Evolutionary conservation across 2,329 filamentous ascomycete species (phyloP).

Genomic region (Curvularia sp.): DNA sequence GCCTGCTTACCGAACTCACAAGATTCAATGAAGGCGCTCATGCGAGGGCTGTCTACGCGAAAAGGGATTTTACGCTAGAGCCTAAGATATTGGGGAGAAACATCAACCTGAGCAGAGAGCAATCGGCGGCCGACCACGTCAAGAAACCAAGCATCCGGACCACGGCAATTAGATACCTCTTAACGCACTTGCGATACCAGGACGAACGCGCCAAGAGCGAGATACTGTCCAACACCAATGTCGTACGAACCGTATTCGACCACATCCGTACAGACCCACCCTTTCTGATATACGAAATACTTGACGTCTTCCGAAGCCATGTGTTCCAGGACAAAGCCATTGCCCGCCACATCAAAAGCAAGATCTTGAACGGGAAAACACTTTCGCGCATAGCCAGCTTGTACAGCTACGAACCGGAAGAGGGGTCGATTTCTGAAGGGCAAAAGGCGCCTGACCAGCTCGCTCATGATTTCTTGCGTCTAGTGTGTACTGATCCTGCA

Average conservation of each 20-base stretch:
- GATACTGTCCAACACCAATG: slow-evolving; percentile 75
- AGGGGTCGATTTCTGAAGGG: slow-evolving; percentile 56
- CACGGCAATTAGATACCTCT: slow-evolving; percentile 80
- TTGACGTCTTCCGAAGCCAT: slow-evolving; percentile 72
- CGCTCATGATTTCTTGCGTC: slow-evolving; percentile 77
- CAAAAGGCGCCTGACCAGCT: slow-evolving; percentile 68
- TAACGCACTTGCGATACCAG: slow-evolving; percentile 80
- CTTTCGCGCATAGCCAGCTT: slow-evolving; percentile 67
- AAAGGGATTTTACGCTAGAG: slow-evolving; percentile 76
- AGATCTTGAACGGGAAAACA: slow-evolving; percentile 76
- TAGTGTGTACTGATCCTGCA: slow-evolving; percentile 74
- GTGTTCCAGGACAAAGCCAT: slow-evolving; percentile 79
- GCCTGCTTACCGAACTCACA: slow-evolving; percentile 84
- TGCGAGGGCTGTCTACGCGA: slow-evolving; percentile 78
- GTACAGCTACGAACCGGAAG: slow-evolving; percentile 51
- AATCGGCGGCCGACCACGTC: slow-evolving; percentile 65
- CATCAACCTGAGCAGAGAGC: slow-evolving; percentile 70
- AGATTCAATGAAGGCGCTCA: slow-evolving; percentile 84
- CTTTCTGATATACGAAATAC: slow-evolving; percentile 75
- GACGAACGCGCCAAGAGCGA: slow-evolving; percentile 80
- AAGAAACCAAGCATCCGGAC: slow-evolving; percentile 81
- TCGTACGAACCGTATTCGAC: slow-evolving; percentile 75
- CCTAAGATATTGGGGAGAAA: slow-evolving; percentile 78
- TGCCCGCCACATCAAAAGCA: slow-evolving; percentile 75
- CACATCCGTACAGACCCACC: slow-evolving; percentile 80